Percentiles rank a stretch among this genome's conserved stretches.
phyloP scores from a whole-genome alignment of 495 filamentous ascomycete species.

The Xylaria scruposa region DNA sequence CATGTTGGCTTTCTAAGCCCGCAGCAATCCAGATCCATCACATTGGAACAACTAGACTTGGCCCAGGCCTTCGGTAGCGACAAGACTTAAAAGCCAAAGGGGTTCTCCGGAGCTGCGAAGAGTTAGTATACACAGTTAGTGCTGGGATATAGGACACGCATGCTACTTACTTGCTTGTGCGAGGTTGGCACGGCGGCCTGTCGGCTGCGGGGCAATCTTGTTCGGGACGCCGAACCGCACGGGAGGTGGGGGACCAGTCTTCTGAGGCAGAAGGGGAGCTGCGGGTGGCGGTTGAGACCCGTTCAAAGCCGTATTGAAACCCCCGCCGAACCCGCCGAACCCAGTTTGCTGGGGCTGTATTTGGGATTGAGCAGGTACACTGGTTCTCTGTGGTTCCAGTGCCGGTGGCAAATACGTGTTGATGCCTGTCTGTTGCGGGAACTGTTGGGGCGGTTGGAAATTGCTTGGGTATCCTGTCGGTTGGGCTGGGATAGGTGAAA shows the following conservation, averaged over 20 bases:
- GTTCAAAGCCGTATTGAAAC: conserved; percentile 47
- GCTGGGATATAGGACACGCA: conserved; percentile 14
- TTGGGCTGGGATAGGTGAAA: conserved; percentile 67
- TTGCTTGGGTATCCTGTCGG: conserved; percentile 71
- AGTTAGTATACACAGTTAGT: conserved; percentile 27
- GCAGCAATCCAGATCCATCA: background rate
- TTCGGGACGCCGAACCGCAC: conserved; percentile 88
- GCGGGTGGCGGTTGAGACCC: conserved; percentile 56
- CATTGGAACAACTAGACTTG: background rate
- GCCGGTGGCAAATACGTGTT: conserved; percentile 64
- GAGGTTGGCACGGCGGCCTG: conserved; percentile 87
- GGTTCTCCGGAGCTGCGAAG: conserved; percentile 79
- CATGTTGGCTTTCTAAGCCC: background rate
- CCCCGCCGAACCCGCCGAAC: conserved; percentile 61
- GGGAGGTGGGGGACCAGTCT: conserved; percentile 91
- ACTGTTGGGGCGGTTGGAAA: conserved; percentile 51
- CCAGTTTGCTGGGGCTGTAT: conserved; percentile 54
- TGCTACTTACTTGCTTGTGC: conserved; percentile 89
- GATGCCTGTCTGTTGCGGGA: conserved; percentile 55
- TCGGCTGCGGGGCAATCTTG: conserved; percentile 86
- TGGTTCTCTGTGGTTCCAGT: conserved; percentile 61
- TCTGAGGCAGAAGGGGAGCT: conserved; percentile 74
- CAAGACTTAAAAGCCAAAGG: conserved; percentile 78
- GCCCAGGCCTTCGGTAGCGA: background rate
- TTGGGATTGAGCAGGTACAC: conserved; percentile 50